Evolutionary conservation across 352 stramenopile species (phyloP).

Genomic region (Peronospora destructor): DNA sequence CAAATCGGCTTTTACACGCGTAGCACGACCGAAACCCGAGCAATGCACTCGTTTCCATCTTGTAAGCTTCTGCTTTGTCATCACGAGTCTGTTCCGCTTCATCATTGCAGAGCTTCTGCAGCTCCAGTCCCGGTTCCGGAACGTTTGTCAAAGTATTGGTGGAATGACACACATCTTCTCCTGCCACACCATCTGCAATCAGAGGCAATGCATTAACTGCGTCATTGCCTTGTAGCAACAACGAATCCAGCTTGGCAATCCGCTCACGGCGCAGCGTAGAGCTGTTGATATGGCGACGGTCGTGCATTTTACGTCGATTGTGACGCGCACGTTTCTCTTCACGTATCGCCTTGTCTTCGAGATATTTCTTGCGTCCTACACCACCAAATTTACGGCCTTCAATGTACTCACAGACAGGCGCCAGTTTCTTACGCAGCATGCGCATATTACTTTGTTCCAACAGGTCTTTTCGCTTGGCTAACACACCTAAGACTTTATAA

Average conservation of each 20-base stretch:
- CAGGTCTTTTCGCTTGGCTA: slow-evolving; percentile 44
- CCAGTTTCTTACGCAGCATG: slow-evolving; percentile 69
- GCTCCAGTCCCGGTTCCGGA: slow-evolving; percentile 19
- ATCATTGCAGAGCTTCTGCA: slow-evolving; percentile 58
- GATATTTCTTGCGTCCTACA: slow-evolving; percentile 79
- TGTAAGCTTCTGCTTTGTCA: slow-evolving; percentile 40
- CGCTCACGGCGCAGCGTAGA: slow-evolving; percentile 86
- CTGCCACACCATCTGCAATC: slow-evolving; percentile 88
- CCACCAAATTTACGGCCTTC: slow-evolving; percentile 82
- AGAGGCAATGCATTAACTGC: slow-evolving; percentile 50
- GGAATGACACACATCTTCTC: slow-evolving; percentile 53
- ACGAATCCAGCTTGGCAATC: slow-evolving; percentile 87
- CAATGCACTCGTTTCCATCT: slow-evolving; percentile 53
- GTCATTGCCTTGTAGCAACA: slow-evolving; percentile 82
- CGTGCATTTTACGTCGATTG: slow-evolving; percentile 84
- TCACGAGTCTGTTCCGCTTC: slow-evolving; percentile 44
- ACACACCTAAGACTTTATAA: slow-evolving; percentile 57
- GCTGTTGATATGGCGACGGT: slow-evolving; percentile 91
- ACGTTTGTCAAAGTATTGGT: slow-evolving; percentile 27
- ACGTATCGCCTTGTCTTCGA: slow-evolving; percentile 81
- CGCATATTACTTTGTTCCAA: slow-evolving; percentile 74
- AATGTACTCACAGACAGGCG: slow-evolving; percentile 69
- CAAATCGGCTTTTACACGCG: slow-evolving; percentile 92
- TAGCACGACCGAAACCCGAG: slow-evolving; percentile 92
- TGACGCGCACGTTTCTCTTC: slow-evolving; percentile 79